Conservation (phyloP, 2,329 filamentous ascomycete species). For the Nothophaeocryptopus gaeumannii region DNA sequence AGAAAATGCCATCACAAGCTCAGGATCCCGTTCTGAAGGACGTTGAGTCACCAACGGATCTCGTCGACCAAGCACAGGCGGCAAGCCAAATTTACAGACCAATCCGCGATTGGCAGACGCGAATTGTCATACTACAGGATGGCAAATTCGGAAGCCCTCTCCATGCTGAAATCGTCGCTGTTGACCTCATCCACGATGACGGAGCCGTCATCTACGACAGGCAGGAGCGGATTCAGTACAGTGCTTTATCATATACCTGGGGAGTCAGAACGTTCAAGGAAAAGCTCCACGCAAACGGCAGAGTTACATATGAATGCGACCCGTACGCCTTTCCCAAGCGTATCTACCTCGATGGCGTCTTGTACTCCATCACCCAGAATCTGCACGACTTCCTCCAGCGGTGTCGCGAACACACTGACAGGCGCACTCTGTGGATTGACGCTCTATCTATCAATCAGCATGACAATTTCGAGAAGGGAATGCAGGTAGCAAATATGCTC, state of each 20-base stretch:
- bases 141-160: background rate
- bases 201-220: no score
- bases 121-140: background rate
- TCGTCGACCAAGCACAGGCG: background rate
- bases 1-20: no score
- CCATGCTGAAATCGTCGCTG: background rate
- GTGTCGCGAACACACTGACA: background rate
- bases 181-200: no score
- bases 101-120: background rate
- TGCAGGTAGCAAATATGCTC: slow-evolving; percentile 1
- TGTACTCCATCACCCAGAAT: background rate
- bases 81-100: background rate
- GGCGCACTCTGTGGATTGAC: background rate
- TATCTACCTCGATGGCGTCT: background rate
- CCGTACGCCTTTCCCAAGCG: background rate
- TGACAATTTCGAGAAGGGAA: slow-evolving; percentile 1
- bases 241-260: no score
- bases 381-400: background rate
- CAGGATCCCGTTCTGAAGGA: no score
- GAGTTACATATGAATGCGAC: background rate
- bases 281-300: background rate
- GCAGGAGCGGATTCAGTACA: no score
- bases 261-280: no score
- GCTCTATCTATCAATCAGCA: slow-evolving; percentile 6
- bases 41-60: no score